Percentiles rank a stretch among this genome's conserved stretches.
Conservation (phyloP, 1,284 basidiomycete genomes). For the Ceratobasidium sp. region DNA sequence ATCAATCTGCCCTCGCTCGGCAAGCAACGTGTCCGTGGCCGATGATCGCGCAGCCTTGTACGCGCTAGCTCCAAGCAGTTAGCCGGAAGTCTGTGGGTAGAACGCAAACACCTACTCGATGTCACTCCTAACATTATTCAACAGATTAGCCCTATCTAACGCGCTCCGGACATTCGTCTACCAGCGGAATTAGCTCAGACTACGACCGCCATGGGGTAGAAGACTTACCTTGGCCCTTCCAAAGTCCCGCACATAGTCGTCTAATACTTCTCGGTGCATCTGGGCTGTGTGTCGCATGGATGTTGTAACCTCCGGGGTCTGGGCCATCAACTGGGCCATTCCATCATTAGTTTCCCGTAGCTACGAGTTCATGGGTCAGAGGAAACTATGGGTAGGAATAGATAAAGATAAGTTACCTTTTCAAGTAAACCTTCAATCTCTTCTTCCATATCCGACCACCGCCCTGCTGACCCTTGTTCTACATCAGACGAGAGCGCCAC, state of each 20-base stretch:
- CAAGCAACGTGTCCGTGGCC: conserved; percentile 84
- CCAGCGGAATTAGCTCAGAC: background rate
- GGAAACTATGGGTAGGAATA: conserved; percentile 11
- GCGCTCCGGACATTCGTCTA: conserved; percentile 84
- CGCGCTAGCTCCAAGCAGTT: conserved; percentile 55
- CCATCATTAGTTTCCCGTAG: conserved; percentile 83
- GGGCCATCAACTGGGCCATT: conserved; percentile 69
- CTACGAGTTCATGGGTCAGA: conserved; percentile 57
- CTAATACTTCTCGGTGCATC: conserved; percentile 86
- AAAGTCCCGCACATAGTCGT: conserved; percentile 87
- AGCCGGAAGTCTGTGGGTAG: background rate
- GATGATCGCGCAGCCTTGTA: conserved; percentile 78
- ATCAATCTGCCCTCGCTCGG: conserved; percentile 89
- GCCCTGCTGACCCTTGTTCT: conserved; percentile 67
- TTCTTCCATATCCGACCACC: conserved; percentile 80
- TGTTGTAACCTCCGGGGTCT: conserved; percentile 74
- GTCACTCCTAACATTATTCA: conserved; percentile 93
- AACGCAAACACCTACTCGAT: conserved; percentile 72
- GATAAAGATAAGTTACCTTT: conserved; percentile 64
- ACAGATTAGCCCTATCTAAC: conserved; percentile 83
- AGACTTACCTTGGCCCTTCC: conserved; percentile 75
- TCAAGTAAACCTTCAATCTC: conserved; percentile 88
- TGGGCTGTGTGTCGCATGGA: conserved; percentile 90
- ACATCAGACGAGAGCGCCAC: conserved; percentile 67
- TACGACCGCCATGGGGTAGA: conserved; percentile 6